Evolutionary conservation across 2,329 filamentous ascomycete species (phyloP).

Genomic region (Fusarium brachygibbosum): DNA sequence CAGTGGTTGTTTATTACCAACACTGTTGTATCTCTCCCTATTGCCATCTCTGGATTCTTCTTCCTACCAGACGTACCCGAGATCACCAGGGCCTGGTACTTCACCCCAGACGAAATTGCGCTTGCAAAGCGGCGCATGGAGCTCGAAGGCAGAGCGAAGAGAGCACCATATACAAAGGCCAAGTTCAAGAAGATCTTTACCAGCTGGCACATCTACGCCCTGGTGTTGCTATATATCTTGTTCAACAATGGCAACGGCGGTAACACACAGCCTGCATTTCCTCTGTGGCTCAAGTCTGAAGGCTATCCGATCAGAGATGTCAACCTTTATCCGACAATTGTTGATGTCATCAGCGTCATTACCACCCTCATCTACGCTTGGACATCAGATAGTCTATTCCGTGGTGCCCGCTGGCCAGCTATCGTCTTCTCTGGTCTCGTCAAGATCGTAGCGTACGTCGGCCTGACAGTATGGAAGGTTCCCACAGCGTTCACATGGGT

Average conservation of each 20-base stretch:
- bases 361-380: conserved; percentile 74
- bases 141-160: conserved; percentile 60
- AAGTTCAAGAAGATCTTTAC: conserved; percentile 73
- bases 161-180: conserved; percentile 57
- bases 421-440: conserved; percentile 68
- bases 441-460: conserved; percentile 58
- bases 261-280: conserved; percentile 68
- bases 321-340: conserved; percentile 71
- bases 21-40: conserved; percentile 53
- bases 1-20: conserved; percentile 56
- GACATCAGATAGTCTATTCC: conserved; percentile 72
- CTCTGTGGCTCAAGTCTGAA: conserved; percentile 61
- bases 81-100: conserved; percentile 48
- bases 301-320: conserved; percentile 60
- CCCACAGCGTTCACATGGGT: conserved; percentile 72
- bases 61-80: conserved; percentile 52
- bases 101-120: conserved; percentile 46
- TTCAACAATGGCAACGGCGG: conserved; percentile 72
- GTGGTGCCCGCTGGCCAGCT: conserved; percentile 72
- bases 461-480: conserved; percentile 60
- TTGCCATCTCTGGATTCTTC: conserved; percentile 52
- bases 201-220: conserved; percentile 74
- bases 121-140: conserved; percentile 51
- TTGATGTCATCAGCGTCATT: conserved; percentile 66
- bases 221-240: conserved; percentile 70